Evolutionary conservation across 345 rosid species (phyloP).

Genomic region (Mangifera indica): DNA sequence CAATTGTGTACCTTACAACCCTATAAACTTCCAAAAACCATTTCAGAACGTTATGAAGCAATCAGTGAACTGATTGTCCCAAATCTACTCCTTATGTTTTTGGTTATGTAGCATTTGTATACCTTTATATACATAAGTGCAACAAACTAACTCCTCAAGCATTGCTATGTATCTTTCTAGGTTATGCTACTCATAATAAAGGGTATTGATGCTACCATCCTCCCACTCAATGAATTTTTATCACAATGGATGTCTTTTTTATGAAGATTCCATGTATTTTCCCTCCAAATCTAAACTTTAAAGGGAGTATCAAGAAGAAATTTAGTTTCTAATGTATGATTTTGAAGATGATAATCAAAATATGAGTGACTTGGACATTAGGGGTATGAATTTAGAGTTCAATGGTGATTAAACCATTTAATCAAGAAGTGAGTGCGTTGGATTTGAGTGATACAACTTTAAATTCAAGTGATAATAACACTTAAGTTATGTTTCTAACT

Average conservation of each 20-base stretch:
- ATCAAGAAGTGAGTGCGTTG: no score
- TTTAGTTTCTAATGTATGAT: not conserved
- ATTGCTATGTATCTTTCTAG: not conserved
- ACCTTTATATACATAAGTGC: not conserved
- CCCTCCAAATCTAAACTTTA: not conserved
- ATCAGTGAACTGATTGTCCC: not conserved
- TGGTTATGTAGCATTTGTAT: not conserved
- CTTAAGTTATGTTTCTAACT: no score
- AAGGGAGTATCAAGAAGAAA: not conserved
- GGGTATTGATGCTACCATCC: not conserved
- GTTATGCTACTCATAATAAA: not conserved
- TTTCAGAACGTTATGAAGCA: not conserved
- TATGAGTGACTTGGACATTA: not conserved
- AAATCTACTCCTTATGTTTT: not conserved
- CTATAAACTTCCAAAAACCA: not conserved
- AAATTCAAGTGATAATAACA: no score
- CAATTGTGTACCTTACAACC: no score
- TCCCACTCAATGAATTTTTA: not conserved
- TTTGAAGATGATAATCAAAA: not conserved
- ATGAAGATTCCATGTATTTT: not conserved
- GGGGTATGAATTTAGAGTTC: no score
- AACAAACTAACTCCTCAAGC: not conserved
- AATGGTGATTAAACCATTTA: no score
- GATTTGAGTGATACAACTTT: no score
- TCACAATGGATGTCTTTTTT: not conserved